phyloP scores from a whole-genome alignment of 805 yeast genomes.

The Maudiozyma barnettii region DNA sequence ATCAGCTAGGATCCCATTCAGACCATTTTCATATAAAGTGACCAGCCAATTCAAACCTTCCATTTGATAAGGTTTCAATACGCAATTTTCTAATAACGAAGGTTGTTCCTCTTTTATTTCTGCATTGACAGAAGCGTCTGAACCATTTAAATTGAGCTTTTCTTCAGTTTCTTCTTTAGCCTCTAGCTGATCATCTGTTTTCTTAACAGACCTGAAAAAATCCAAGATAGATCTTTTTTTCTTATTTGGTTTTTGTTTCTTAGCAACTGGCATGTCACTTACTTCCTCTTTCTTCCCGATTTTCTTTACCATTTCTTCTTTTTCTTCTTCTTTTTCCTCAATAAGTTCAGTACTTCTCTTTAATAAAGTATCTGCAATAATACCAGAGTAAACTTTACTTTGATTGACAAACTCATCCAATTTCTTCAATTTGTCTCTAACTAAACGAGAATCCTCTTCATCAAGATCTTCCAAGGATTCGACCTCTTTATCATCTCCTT shows the following conservation, averaged over 20 bases:
- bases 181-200: not conserved
- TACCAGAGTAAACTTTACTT: conserved; percentile 78
- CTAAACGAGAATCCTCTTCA: conserved; percentile 34
- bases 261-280: conserved; percentile 6
- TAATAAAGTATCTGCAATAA: conserved; percentile 70
- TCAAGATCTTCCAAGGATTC: conserved; percentile 13
- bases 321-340: conserved; percentile 16
- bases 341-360: conserved; percentile 35
- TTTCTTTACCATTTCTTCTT: conserved; percentile 5
- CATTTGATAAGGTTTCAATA: conserved; percentile 72
- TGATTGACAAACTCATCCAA: conserved; percentile 71
- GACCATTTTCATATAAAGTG: conserved; percentile 83
- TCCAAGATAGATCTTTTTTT: conserved; percentile 13
- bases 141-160: conserved; percentile 9
- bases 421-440: conserved; percentile 53
- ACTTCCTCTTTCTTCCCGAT: conserved; percentile 13
- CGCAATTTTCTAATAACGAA: conserved; percentile 42
- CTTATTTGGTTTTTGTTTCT: conserved; percentile 11
- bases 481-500: conserved; percentile 6
- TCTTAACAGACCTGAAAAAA: conserved; percentile 11
- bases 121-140: not conserved
- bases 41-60: conserved; percentile 89
- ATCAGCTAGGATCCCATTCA: conserved; percentile 92
- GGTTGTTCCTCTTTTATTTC: conserved; percentile 42
- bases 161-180: conserved; percentile 11